Conservation (phyloP, 192 early-diverging fungal species). For the Podila epicladia region DNA sequence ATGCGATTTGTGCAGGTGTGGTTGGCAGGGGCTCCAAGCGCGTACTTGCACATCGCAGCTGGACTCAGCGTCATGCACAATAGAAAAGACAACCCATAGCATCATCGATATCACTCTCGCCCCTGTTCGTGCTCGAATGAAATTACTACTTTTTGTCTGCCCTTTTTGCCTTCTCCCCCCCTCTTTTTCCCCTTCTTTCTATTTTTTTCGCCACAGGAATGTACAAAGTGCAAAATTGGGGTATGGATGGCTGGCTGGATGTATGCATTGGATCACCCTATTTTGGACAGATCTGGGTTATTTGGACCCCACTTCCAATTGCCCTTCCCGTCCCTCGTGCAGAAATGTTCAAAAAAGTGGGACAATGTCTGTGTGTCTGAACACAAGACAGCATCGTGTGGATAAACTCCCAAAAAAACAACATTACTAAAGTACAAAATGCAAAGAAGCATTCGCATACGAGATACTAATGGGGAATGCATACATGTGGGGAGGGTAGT, state of each 20-base stretch:
- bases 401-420: not conserved
- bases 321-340: not conserved
- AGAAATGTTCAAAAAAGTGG: not conserved
- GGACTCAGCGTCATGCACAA: not conserved
- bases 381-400: not conserved
- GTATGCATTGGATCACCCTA: not conserved
- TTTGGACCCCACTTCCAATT: not conserved
- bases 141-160: not conserved
- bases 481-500: not conserved
- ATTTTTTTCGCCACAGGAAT: conserved; percentile 1
- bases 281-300: not conserved
- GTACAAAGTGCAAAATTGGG: not conserved
- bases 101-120: too few relatives aligned
- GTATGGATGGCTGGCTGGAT: not conserved
- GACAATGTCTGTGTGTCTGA: not conserved
- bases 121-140: too few relatives aligned
- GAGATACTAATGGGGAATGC: too few relatives aligned
- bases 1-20: not conserved
- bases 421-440: not conserved
- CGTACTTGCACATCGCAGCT: not conserved
- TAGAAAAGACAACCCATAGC: too few relatives aligned
- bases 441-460: not conserved
- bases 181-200: not conserved
- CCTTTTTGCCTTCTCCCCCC: not conserved
- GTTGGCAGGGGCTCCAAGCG: not conserved